Evolutionary conservation across 2,329 filamentous ascomycete genomes (phyloP), one percentile per base, ranked within the genome.

Genomic region (Alternaria rosae): DNA sequence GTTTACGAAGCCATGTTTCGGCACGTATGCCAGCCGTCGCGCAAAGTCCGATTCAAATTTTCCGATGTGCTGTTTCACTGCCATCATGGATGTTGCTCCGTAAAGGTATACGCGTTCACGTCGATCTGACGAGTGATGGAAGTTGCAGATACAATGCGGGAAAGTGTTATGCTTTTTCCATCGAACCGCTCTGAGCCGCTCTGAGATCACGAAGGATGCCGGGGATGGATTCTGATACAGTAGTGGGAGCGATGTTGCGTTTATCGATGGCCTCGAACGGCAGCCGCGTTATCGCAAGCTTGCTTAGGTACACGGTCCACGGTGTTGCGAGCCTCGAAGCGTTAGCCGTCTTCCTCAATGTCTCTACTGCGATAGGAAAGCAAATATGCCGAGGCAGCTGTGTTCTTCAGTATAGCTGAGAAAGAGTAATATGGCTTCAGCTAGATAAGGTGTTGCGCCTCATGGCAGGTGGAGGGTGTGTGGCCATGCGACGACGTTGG

Each of bases 401-500:
- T 17, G 23, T 1, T 10, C 1, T n/a, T 30, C 47, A 35, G 30
- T 4, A 51, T 42, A 6, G 51, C 35, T 53, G 51, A 42, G 21
- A 53, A 35, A 45, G 28, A 30, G 50, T 51, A 54, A 54, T 47
- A 43, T 45, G 28, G 26, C 28, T 38, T 21, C 28, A 35, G 48
- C 13, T 32, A 35, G 48, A 20, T 32, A 43, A 17, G 11, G 43
- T 25, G 28, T 26, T 41, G 25, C 42, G 54, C 47, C 32, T 12
- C 25, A 42, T 17, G 41, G 42, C 26, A 44, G 45, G 21, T 41
- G 23, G 28, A 32, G 21, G 45, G 45, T 20, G 28, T 57, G 54
- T n/a, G 8, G 45, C 38, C 12, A 51, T 57, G 54, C 58, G 55
- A 26, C 45, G 30, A 44, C 58, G 45, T 44, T 57, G 43, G n/a